These are phyloP conservation scores for Dioszegia hungarica DNA, from an alignment of 768 basidiomycete species.

Conservation along the genomic window DNA sequence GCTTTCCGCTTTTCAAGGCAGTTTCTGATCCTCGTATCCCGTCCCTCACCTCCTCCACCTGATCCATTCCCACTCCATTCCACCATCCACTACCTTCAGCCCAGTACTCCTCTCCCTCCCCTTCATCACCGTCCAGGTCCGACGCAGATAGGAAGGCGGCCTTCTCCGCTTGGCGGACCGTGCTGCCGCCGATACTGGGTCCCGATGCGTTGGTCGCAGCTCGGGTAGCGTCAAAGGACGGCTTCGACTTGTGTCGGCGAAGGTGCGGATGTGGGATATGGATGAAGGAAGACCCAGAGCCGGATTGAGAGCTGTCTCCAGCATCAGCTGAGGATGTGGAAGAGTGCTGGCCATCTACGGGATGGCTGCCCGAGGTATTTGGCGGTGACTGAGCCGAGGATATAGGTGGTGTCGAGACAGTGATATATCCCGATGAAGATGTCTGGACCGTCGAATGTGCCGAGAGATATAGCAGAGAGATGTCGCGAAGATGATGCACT, in stretches of 20 bases:
- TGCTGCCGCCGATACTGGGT: neutral
- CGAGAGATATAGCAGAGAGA: constrained; percentile 38
- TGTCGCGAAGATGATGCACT: constrained; percentile 38
- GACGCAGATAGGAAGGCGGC: constrained; percentile 29
- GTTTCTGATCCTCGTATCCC: constrained; percentile 56
- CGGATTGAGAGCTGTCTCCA: constrained; percentile 4
- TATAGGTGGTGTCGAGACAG: constrained; percentile 8
- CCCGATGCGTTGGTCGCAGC: neutral
- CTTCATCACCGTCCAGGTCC: constrained; percentile 58
- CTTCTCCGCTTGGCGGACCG: neutral
- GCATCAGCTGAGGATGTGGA: constrained; percentile 15
- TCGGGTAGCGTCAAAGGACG: neutral
- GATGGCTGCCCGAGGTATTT: neutral
- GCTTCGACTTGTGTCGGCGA: constrained; percentile 2
- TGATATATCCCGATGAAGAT: constrained; percentile 24
- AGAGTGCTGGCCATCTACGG: constrained; percentile 1
- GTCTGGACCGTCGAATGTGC: constrained; percentile 14
- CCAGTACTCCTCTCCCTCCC: constrained; percentile 42
- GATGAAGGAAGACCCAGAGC: constrained; percentile 23
- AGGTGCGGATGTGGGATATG: constrained; percentile 28
- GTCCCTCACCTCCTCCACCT: constrained; percentile 58
- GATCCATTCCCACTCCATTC: constrained; percentile 59
- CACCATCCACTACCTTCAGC: constrained; percentile 55
- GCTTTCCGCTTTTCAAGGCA: constrained; percentile 18
- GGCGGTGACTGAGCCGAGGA: neutral